Base-by-base conservation (phyloP, 1,139 yeast species). In the Scheffersomyces quercinus region DNA sequence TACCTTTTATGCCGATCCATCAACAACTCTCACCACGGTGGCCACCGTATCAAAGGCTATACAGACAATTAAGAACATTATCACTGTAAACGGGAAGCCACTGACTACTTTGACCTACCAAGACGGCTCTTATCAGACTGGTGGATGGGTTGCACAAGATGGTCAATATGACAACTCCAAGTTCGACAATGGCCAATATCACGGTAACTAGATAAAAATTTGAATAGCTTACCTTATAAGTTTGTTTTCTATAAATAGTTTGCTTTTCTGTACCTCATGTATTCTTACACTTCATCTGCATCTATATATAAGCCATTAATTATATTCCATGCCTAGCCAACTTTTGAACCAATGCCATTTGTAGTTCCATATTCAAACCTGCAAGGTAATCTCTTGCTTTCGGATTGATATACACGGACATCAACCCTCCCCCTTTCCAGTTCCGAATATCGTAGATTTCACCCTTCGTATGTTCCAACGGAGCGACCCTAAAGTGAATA, bases 381-480 rank as follows among this genome's bases (percentile, higher is more conserved):
- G 65, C 61, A 13, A 79, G 53, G 5, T 73, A 46, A 1, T 64
- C 62, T 34, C 68, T 59, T 1, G 81, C 74, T 38, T 60, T 56
- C 2, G 68, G 70, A 51, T 81, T 81, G 49, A 79, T 60, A 49
- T 77, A 77, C 10, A 75, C 63, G 0, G 73, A 67, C 12, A 64
- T 60, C 8, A 78, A 52, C 1, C 48, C 54, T 0, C 77, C 79
- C 3, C 73, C 69, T 13, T 51, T 36, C 70, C 84, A 82, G 49
- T 70, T 70, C 0, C 72, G 80, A 3, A 65, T 59, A 24, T 67
- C 65, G 29, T 45, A 47, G 31, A 14, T 13, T 12, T 38, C 69
- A 59, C 29, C 81, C 61, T 41, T 75, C 73, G 5, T 76, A 62
- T 28, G 12, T 30, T 16, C 16, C 20, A 39, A 15, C 11, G 30